Percentiles rank a stretch among this genome's conserved stretches.
Evolutionary conservation across 495 filamentous ascomycete species (phyloP).

Genomic region (Rusavskia elegans): DNA sequence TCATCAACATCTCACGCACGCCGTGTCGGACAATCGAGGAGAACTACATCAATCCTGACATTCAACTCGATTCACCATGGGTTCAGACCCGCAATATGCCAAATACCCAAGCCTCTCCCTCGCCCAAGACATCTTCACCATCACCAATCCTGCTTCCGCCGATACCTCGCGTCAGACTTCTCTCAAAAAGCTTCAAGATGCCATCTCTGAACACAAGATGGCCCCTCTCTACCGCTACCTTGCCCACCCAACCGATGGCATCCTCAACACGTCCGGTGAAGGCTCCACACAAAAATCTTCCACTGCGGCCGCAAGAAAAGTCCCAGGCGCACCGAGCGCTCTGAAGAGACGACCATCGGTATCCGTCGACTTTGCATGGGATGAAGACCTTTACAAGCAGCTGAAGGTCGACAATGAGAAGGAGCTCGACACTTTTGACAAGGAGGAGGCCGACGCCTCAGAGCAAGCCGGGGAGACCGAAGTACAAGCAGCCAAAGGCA

Average conservation of each 20-base stretch:
- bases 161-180: conserved; percentile 51
- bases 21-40: too few species aligned
- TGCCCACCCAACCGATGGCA: conserved; percentile 83
- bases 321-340: conserved; percentile 44
- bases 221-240: conserved; percentile 91
- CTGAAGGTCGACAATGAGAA: conserved; percentile 76
- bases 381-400: conserved; percentile 73
- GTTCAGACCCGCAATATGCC: conserved; percentile 90
- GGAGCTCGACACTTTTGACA: conserved; percentile 81
- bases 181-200: conserved; percentile 78
- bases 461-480: conserved; percentile 95
- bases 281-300: conserved; percentile 42
- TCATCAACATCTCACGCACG: too few species aligned
- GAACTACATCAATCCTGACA: too few species aligned
- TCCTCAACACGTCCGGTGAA: conserved; percentile 67
- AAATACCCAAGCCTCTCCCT: conserved; percentile 86
- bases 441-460: conserved; percentile 85
- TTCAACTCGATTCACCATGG: conserved; percentile 43
- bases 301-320: conserved; percentile 35
- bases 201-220: conserved; percentile 86
- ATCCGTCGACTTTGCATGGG: conserved; percentile 66
- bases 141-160: conserved; percentile 74
- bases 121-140: conserved; percentile 91
- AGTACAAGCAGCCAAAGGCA: conserved; percentile 78
- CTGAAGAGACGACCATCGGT: conserved; percentile 44